Base-by-base conservation (phyloP, 192 early-diverging fungal genomes). In the Linnemannia exigua region DNA sequence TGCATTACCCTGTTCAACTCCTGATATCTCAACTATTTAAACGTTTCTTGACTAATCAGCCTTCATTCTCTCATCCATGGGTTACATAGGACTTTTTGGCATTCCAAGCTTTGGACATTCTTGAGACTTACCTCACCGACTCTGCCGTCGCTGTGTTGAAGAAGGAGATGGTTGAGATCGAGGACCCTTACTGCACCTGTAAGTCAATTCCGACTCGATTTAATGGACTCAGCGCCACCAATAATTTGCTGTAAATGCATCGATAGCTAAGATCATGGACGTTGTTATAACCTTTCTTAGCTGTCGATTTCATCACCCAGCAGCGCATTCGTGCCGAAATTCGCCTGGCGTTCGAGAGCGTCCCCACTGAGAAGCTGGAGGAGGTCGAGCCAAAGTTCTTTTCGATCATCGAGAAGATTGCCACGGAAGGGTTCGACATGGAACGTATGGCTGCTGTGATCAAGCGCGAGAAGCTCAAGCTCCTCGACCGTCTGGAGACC, bases 91-190 rank as follows among this genome's bases (percentile, higher is more conserved):
- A 84, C 41, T 80, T 80, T 46, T 38, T 81, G 37, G 69, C 74
- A 8, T 85, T 74, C 73, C 77, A 76, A 79, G 73, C 76, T 31
- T 28, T 84, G 74, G 79, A 76, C 37, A 81, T 87, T 25, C n/a
- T 82, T 17, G 78, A 79, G 67, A 89, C 79, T 2, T 93, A 92
- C 72, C 82, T 93, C 22, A 89, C 91, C 0, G 92, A 93, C 81
- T 93, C 92, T 38, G 86, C 92, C 36, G 89, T 91, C 3, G 88
- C 92, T 15, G 79, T 92, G 11, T 74, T 93, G 44, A 89, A 88
- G 74, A 92, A 90, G 48, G 89, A 92, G 68, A 92, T 93, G 89
- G 92, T 93, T 19, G 92, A 93, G 75, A 91, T 90, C 47, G 90
- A 90, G 68, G 90, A 92, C 46, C 90, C 92, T 22, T 85, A 91